phyloP scores from a whole-genome alignment of 768 basidiomycete genomes.

The Mycena vulgaris region DNA sequence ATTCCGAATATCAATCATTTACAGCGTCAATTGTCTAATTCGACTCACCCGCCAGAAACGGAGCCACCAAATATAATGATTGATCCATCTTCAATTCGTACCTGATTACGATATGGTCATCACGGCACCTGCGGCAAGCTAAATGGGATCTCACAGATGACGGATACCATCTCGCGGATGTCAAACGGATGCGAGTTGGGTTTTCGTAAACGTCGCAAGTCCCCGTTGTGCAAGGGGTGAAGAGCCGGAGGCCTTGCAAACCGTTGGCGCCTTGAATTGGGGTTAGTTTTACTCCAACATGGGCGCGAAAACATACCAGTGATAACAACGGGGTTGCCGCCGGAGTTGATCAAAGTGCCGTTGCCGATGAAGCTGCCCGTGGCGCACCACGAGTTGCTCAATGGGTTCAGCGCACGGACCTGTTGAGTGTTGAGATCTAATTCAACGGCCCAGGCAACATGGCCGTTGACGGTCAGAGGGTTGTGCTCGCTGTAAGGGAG shows the following conservation, averaged over 20 bases:
- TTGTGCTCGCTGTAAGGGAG: constrained; percentile 50
- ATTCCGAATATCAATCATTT: neutral
- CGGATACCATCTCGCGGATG: constrained; percentile 59
- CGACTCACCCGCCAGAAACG: constrained; percentile 35
- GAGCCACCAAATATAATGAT: constrained; percentile 42
- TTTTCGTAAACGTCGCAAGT: constrained; percentile 55
- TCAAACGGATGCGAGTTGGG: constrained; percentile 50
- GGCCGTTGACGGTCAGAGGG: constrained; percentile 56
- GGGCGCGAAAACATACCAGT: constrained; percentile 23
- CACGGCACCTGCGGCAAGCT: neutral
- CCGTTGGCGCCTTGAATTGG: constrained; percentile 43
- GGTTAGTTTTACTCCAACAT: neutral
- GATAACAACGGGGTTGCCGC: constrained; percentile 30
- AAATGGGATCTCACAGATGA: constrained; percentile 47
- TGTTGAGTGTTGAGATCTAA: constrained; percentile 59
- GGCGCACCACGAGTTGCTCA: constrained; percentile 61
- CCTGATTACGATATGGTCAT: constrained; percentile 23
- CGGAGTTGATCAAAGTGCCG: constrained; percentile 54
- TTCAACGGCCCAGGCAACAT: constrained; percentile 63
- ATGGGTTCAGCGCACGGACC: constrained; percentile 51
- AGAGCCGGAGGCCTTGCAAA: constrained; percentile 54
- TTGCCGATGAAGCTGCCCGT: constrained; percentile 59
- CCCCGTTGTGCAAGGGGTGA: constrained; percentile 55
- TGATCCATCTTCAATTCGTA: constrained; percentile 41
- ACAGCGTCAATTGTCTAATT: neutral